Conservation (phyloP, 805 yeast genomes). For the Starmerella ratchasimensis region DNA sequence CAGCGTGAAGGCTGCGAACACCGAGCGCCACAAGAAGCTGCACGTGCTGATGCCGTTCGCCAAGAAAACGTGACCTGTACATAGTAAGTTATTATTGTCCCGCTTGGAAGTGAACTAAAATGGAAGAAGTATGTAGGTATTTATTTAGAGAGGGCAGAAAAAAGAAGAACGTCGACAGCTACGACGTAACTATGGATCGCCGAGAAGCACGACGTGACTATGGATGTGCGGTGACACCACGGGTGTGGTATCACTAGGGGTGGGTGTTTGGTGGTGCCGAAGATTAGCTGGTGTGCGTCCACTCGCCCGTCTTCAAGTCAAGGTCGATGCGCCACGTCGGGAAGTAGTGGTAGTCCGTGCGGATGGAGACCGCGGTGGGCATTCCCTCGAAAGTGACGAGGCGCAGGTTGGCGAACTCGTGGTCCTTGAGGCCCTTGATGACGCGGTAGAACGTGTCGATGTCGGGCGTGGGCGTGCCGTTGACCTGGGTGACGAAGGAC, state of each 20-base stretch:
- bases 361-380: slow-evolving; percentile 72
- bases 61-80: slow-evolving; percentile 4
- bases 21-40: slow-evolving; percentile 23
- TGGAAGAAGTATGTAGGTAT: too few species aligned
- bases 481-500: slow-evolving; percentile 78
- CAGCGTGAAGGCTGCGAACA: slow-evolving; percentile 39
- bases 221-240: too few species aligned
- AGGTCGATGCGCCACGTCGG: slow-evolving; percentile 20
- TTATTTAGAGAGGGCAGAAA: too few species aligned
- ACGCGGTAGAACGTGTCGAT: slow-evolving; percentile 52
- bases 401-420: slow-evolving; percentile 67
- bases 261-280: too few species aligned
- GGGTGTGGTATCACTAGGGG: too few species aligned
- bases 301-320: slow-evolving; percentile 9
- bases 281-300: slow-evolving; percentile 11
- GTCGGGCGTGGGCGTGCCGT: slow-evolving; percentile 59
- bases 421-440: slow-evolving; percentile 60
- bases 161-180: too few species aligned
- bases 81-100: neutral
- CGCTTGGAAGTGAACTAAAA: too few species aligned
- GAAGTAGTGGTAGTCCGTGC: slow-evolving; percentile 81
- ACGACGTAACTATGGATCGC: too few species aligned
- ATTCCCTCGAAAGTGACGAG: slow-evolving; percentile 74
- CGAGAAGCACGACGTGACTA: too few species aligned
- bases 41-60: slow-evolving; percentile 18